Evolutionary conservation across 208 protist species (phyloP), one percentile per base, ranked within the genome.

Genomic region (Crithidia brevicula): DNA sequence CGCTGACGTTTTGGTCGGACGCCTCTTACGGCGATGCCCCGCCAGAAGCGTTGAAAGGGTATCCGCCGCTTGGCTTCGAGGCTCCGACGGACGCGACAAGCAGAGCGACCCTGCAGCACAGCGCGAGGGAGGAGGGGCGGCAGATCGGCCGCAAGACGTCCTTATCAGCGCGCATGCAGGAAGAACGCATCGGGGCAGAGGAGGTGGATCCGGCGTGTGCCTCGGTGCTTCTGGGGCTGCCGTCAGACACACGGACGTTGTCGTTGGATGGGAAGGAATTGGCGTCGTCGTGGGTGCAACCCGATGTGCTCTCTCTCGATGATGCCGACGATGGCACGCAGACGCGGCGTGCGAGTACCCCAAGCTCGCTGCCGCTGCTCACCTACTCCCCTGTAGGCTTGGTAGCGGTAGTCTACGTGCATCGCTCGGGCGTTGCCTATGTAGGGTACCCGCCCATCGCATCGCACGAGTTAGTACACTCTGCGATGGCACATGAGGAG

Each of bases 341-440:
- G n/a, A n/a, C n/a, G n/a, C n/a, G n/a, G n/a, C n/a, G n/a, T n/a
- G n/a, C n/a, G n/a, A n/a, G n/a, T n/a, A n/a, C n/a, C n/a, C n/a
- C n/a, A n/a, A n/a, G n/a, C 3, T 7, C 47, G 30, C 45, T 47
- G 22, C 47, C 45, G 10, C 38, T 33, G 15, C n/a, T 74, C 34
- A 53, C 70, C 18, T 82, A 89, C 63, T 72, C 74, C 27, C 23
- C 11, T 18, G 27, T 67, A 6, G 89, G 89, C 11, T 56, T 94
- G 9, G 62, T 92, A 22, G 89, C 83, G 9, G 81, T 87, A 30
- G 54, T 92, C 47, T 91, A 89, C 74, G 67, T 94, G 18, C 70
- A 82, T n/a, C 58, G 72, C 34, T 77, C 72, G 10, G 85, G 81
- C 34, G 74, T 83, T 11, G 75, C 79, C 2, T 94, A 94, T 63